Percentiles rank a stretch among this genome's conserved stretches.
phyloP scores from a whole-genome alignment of 305 asterid species.

The Fraxinus xanthoxyloides region DNA sequence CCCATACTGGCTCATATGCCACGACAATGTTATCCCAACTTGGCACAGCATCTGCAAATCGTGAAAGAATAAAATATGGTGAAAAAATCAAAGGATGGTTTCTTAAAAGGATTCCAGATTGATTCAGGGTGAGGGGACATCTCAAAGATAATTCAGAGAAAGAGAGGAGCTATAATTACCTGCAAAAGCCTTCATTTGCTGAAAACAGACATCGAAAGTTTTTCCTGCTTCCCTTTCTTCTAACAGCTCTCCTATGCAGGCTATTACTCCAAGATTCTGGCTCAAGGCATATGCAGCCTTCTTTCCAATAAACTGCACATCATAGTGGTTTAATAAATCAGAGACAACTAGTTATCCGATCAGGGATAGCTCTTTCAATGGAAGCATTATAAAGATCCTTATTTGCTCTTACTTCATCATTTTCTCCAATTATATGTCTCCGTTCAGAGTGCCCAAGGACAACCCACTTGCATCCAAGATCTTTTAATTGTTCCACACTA shows the following conservation, averaged over 20 bases:
- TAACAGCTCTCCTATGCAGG: slow-evolving; percentile 89
- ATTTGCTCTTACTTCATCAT: slow-evolving; percentile 56
- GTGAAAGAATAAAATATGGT: slow-evolving; percentile 3
- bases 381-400: slow-evolving; percentile 12
- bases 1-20: slow-evolving; percentile 96
- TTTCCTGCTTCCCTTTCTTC: slow-evolving; percentile 90
- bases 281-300: slow-evolving; percentile 87
- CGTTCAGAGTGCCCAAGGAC: slow-evolving; percentile 90
- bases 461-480: slow-evolving; percentile 93
- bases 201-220: slow-evolving; percentile 81
- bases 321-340: slow-evolving; percentile 11
- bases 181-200: slow-evolving; percentile 79
- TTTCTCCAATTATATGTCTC: slow-evolving; percentile 82
- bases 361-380: background rate
- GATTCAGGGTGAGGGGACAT: background rate
- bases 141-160: background rate
- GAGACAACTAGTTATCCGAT: slow-evolving; percentile 8
- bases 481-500: slow-evolving; percentile 86
- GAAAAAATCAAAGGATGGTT: background rate
- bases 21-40: slow-evolving; percentile 83
- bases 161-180: slow-evolving; percentile 37
- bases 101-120: background rate
- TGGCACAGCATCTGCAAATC: slow-evolving; percentile 68
- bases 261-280: slow-evolving; percentile 76
- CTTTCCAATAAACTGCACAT: slow-evolving; percentile 80